Base-by-base conservation (phyloP, 2,329 filamentous ascomycete genomes). In the Botryotinia narcissicola region DNA sequence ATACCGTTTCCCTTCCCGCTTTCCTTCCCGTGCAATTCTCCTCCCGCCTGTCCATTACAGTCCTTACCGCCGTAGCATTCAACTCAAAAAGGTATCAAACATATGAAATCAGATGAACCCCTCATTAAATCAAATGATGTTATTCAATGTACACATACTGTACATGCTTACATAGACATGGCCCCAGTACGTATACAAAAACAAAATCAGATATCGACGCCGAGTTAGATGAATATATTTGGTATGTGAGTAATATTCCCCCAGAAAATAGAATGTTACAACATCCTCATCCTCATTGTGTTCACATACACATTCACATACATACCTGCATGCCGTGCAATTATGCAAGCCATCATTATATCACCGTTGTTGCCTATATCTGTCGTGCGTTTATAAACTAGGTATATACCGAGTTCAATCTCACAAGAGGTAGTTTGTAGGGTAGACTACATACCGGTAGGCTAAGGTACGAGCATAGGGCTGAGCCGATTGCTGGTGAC, bases 41-140 rank as follows among this genome's bases (percentile, higher is more conserved):
- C 32, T 32, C 18, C 29, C 57, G 7, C 20, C 16, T 22, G 3
- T 22, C 10, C 32, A 60, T 22, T 7, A 20, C 25, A 54, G 20
- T 57, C n/a, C 25, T 14, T 29, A 57, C n/a, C 51, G 5, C 5
- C 8, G 7, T 16, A 59, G 5, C 3, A 4, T 59, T 3, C 18
- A 59, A 32, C 54, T 7, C 54, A 35, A 54, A 16, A 5, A n/a
- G 44, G 44, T 22, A 46, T 22, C 44, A n/a, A n/a, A n/a, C 12
- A 14, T n/a, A 3, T 6, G n/a, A 6, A 12, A 54, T n/a, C 12
- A 54, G 48, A 54, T 14, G 48, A n/a, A 51, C 0, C 12, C 12
- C 0, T n/a, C 25, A 12, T n/a, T n/a, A 1, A 51, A 7, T 0
- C 2, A 16, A 51, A n/a, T 54, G 12, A n/a, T 12, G 5, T 5